Percentiles rank a stretch among this genome's conserved stretches.
Evolutionary conservation across 2,329 filamentous ascomycete species (phyloP).

Genomic region (Diaporthe sp.): DNA sequence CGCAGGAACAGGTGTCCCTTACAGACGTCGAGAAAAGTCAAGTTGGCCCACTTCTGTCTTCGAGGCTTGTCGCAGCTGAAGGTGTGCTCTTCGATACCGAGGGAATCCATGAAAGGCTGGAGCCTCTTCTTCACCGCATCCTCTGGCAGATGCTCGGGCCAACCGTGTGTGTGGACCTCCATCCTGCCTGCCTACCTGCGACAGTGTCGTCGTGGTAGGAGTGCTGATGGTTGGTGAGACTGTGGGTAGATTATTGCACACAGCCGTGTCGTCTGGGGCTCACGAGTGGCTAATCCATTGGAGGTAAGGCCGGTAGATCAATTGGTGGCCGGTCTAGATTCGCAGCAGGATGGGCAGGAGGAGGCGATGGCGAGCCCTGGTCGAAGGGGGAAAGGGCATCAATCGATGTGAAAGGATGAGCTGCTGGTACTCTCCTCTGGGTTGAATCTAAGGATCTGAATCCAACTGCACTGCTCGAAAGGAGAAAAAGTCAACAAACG

Average conservation of each 20-base stretch:
- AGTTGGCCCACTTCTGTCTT: constrained; percentile 49
- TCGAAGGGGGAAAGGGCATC: neutral
- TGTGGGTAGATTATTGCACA: neutral
- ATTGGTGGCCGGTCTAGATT: neutral
- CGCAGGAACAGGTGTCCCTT: constrained; percentile 60
- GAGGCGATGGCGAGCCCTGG: neutral
- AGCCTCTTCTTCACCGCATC: constrained; percentile 54
- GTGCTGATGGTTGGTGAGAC: too few relatives aligned
- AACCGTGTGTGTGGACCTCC: constrained; percentile 59
- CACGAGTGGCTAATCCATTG: neutral
- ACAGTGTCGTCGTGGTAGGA: neutral
- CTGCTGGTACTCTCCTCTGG: neutral
- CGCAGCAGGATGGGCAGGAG: neutral
- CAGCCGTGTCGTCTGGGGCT: too few relatives aligned
- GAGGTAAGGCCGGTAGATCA: neutral
- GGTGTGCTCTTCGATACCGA: constrained; percentile 53
- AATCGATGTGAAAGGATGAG: neutral
- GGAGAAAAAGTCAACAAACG: neutral
- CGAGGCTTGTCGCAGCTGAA: constrained; percentile 59
- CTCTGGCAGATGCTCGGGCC: constrained; percentile 57
- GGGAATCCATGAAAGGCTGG: constrained; percentile 51
- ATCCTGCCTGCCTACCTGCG: constrained; percentile 46
- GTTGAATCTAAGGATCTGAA: neutral
- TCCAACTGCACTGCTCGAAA: neutral
- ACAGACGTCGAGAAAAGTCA: constrained; percentile 56